Evolutionary conservation across 768 basidiomycete genomes (phyloP).

Genomic region (Termitomyces eurrhizus): DNA sequence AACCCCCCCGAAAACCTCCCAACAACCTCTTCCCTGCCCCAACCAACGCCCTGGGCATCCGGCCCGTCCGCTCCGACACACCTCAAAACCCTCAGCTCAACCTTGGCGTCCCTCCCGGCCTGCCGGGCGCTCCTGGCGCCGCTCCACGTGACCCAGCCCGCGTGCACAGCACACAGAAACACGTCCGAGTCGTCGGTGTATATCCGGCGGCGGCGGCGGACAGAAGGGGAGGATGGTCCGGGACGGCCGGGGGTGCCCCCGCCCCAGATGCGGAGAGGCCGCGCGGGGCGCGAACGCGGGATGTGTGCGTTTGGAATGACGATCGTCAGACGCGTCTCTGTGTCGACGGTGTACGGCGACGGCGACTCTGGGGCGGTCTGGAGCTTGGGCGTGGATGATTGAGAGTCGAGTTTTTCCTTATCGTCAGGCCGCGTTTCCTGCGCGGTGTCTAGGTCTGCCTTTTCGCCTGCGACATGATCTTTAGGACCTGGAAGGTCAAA

Average conservation of each 20-base stretch:
- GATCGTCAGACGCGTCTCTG: constrained; percentile 47
- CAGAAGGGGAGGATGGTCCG: not conserved
- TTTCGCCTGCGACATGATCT: constrained; percentile 14
- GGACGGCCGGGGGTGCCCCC: constrained; percentile 46
- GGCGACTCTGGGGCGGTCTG: constrained; percentile 4
- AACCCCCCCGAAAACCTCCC: constrained; percentile 45
- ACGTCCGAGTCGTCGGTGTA: constrained; percentile 80
- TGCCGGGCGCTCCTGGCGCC: constrained; percentile 34
- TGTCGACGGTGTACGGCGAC: constrained; percentile 29
- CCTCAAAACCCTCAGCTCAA: constrained; percentile 37
- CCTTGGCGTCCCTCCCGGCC: constrained; percentile 34
- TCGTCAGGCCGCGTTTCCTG: constrained; percentile 9
- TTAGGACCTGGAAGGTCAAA: constrained; percentile 29
- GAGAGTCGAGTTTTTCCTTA: constrained; percentile 11
- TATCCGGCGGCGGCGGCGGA: constrained; percentile 34
- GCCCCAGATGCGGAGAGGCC: constrained; percentile 61
- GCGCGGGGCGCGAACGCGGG: constrained; percentile 48
- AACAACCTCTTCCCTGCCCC: constrained; percentile 36
- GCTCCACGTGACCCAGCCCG: constrained; percentile 53
- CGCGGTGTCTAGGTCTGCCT: constrained; percentile 1
- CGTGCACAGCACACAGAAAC: constrained; percentile 64
- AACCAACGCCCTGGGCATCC: constrained; percentile 22
- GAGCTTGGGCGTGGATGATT: not conserved
- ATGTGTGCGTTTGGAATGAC: constrained; percentile 58
- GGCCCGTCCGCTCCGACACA: constrained; percentile 24